A percentile compares a stretch with the other conserved stretches of the same genome.
phyloP scores from a whole-genome alignment of 129 eudicot genomes.

The Centella asiatica region DNA sequence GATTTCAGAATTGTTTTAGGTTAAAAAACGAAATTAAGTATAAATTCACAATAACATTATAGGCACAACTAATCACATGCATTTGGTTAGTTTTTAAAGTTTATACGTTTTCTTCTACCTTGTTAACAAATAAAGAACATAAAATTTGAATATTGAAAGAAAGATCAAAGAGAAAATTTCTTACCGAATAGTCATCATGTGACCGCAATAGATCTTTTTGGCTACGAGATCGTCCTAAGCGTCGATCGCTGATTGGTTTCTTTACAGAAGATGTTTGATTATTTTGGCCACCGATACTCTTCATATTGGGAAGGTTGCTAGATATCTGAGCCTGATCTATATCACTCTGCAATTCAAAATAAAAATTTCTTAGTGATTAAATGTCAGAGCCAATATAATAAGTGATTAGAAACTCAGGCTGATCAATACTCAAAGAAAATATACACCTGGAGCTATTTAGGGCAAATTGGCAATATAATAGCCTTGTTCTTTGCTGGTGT shows the following conservation, averaged over 20 bases:
- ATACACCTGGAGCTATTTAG: neutral
- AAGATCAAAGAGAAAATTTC: neutral
- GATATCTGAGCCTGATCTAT: slow-evolving; percentile 37
- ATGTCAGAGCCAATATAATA: too few relatives aligned
- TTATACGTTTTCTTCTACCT: neutral
- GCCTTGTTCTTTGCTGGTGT: neutral
- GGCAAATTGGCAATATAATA: neutral
- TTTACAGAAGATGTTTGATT: slow-evolving; percentile 28
- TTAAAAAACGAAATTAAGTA: neutral
- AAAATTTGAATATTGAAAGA: neutral
- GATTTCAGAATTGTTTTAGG: slow-evolving; percentile 7
- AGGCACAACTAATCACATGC: slow-evolving; percentile 2
- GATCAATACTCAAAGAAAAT: neutral
- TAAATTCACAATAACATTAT: neutral
- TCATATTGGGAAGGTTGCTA: slow-evolving; percentile 25
- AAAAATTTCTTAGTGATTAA: too few relatives aligned
- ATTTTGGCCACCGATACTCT: slow-evolving; percentile 26
- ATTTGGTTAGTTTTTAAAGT: neutral
- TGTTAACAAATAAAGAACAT: slow-evolving; percentile 3
- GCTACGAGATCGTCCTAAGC: slow-evolving; percentile 54
- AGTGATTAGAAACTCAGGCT: neutral
- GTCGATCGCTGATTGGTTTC: slow-evolving; percentile 44
- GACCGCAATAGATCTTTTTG: slow-evolving; percentile 54
- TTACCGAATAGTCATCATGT: slow-evolving; percentile 83
- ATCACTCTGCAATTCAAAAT: slow-evolving; percentile 42